These are phyloP conservation scores for Parmales sp. DNA, from an alignment of 108 stramenopile genomes.

Conservation along the genomic window DNA sequence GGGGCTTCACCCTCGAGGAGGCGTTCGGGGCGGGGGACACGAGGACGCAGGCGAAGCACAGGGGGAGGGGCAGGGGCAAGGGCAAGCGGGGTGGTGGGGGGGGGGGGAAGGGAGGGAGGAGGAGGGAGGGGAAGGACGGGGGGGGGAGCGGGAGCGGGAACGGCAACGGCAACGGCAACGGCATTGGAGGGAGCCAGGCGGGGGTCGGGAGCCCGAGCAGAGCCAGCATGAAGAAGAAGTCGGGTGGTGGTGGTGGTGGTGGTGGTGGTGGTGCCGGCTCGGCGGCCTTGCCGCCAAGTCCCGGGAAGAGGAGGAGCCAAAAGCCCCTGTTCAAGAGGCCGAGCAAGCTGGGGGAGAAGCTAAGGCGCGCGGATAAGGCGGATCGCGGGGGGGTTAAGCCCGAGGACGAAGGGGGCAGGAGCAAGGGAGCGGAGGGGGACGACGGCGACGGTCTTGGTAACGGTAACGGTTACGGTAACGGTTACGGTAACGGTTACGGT, in stretches of 20 bases:
- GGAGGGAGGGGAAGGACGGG: not conserved
- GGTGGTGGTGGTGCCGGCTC: not conserved
- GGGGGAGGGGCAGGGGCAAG: not conserved
- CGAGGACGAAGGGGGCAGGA: not conserved
- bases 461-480: not conserved
- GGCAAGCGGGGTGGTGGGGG: not conserved
- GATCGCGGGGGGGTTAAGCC: not conserved
- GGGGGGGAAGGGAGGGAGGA: not conserved
- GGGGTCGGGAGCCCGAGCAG: not conserved
- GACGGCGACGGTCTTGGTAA: not conserved
- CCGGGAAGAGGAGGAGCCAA: not conserved
- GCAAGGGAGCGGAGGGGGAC: not conserved
- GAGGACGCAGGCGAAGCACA: not conserved
- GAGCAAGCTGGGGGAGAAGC: not conserved
- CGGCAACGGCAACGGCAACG: not conserved
- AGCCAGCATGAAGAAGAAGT: not conserved
- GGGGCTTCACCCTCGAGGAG: too few species aligned
- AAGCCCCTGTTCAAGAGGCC: constrained; percentile 3
- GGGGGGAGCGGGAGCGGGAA: not conserved
- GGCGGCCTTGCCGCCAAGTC: not conserved
- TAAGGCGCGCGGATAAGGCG: not conserved
- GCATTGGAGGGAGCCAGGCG: not conserved
- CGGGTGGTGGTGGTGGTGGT: too few species aligned
- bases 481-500: not conserved
- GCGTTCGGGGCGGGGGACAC: not conserved